These are phyloP conservation scores for Recurvomyces mirabilis DNA, from an alignment of 495 filamentous ascomycete species.

Conservation along the genomic window DNA sequence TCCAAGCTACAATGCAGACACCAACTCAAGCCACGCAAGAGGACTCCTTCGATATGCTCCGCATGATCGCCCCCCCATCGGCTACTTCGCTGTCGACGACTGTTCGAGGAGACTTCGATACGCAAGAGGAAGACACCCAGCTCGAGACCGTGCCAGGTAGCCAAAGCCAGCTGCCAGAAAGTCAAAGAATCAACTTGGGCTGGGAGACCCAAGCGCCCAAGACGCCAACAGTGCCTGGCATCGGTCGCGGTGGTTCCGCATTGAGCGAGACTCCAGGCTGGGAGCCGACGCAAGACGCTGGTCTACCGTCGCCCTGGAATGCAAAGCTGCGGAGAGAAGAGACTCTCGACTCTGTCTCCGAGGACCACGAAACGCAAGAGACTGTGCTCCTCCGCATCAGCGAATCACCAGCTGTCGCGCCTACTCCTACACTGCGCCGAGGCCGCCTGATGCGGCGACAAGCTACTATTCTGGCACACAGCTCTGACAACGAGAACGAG, in stretches of 20 bases:
- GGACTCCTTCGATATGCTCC: constrained; percentile 41
- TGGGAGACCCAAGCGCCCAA: constrained; percentile 18
- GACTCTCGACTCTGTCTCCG: constrained; percentile 1
- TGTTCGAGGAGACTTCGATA: constrained; percentile 33
- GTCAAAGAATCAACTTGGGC: constrained; percentile 15
- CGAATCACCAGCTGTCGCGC: constrained; percentile 14
- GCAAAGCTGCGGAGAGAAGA: background rate
- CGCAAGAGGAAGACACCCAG: constrained; percentile 26
- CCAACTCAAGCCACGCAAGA: constrained; percentile 22
- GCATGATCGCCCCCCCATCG: constrained; percentile 43
- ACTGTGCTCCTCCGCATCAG: constrained; percentile 18
- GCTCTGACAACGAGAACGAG: constrained; percentile 30
- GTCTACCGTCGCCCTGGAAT: constrained; percentile 15
- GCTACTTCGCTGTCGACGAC: constrained; percentile 20
- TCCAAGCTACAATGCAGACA: constrained; percentile 76
- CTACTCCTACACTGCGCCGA: background rate
- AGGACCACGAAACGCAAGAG: constrained; percentile 18
- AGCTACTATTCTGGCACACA: constrained; percentile 22
- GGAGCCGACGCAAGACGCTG: constrained; percentile 20
- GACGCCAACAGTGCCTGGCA: constrained; percentile 5
- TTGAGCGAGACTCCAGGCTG: constrained; percentile 20
- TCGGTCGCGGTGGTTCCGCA: constrained; percentile 7
- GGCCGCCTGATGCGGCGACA: constrained; percentile 45
- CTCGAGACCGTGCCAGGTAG: constrained; percentile 48
- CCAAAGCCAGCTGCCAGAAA: constrained; percentile 48